Conservation (phyloP, 225 moss, liverwort and hornwort genomes). For the Marchantia polymorpha region DNA sequence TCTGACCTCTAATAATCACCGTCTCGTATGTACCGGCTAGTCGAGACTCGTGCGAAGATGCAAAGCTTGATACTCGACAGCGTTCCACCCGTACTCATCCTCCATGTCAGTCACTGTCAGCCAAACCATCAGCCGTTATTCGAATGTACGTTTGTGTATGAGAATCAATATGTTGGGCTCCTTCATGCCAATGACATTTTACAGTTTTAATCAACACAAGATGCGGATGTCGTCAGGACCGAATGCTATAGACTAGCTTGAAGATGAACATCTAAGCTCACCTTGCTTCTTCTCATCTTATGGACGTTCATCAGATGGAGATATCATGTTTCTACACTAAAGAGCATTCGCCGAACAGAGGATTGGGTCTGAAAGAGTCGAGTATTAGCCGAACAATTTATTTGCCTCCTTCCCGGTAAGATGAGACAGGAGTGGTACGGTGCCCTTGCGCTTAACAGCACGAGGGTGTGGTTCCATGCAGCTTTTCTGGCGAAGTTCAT, state of each 20-base stretch:
- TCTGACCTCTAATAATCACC: not conserved
- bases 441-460: no score
- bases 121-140: no score
- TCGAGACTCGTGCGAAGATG: constrained; percentile 20
- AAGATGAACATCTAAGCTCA: not conserved
- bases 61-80: constrained; percentile 23
- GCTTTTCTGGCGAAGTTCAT: constrained; percentile 34
- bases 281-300: not conserved
- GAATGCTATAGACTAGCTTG: not conserved
- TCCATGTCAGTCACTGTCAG: constrained; percentile 21
- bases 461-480: not conserved
- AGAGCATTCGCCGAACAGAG: no score
- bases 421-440: not conserved
- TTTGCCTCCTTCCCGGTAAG: not conserved
- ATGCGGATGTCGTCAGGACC: not conserved
- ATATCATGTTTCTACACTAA: no score
- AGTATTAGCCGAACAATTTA: not conserved
- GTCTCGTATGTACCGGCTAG: constrained; percentile 12
- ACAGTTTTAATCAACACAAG: not conserved
- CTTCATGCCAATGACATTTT: not conserved
- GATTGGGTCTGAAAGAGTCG: not conserved
- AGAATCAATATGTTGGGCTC: no score
- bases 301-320: no score
- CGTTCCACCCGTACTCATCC: constrained; percentile 32
- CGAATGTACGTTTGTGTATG: no score